Conservation (phyloP, 2,329 filamentous ascomycete genomes). For the Fulvia fulva region DNA sequence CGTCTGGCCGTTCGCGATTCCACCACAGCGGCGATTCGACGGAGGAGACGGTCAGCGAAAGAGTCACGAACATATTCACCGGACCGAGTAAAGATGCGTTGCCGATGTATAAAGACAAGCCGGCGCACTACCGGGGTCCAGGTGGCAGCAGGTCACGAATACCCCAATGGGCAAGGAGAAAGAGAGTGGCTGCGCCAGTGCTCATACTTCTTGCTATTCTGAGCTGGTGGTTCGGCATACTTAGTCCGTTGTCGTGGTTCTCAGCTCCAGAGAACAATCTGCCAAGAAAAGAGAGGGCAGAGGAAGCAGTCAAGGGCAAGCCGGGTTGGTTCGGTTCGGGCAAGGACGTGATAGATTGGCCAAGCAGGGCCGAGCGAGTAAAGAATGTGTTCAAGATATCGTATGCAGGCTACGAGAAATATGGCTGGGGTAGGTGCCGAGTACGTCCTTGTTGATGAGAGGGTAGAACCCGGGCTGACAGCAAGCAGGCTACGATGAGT, state of each 20-base stretch:
- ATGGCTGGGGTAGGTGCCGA: conserved; percentile 78
- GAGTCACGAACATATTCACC: conserved; percentile 63
- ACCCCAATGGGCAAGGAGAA: conserved; percentile 46
- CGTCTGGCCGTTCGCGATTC: conserved; percentile 20
- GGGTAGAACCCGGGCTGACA: conserved; percentile 6
- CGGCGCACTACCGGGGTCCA: conserved; percentile 66
- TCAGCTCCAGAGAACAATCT: conserved; percentile 16
- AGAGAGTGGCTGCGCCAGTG: conserved; percentile 55
- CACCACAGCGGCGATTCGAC: conserved; percentile 20
- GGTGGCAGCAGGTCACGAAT: conserved; percentile 45
- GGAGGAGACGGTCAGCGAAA: conserved; percentile 52
- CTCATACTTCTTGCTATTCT: conserved; percentile 56
- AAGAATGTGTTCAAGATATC: conserved; percentile 86
- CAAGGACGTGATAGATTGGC: conserved; percentile 61
- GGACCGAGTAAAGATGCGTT: conserved; percentile 54
- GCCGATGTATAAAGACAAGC: conserved; percentile 99
- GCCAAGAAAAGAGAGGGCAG: background rate
- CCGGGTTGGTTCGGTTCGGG: conserved; percentile 48
- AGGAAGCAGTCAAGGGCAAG: conserved; percentile 34
- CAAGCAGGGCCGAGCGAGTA: conserved; percentile 71
- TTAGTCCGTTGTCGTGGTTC: conserved; percentile 39
- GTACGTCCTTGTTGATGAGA: conserved; percentile 14
- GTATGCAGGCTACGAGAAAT: conserved; percentile 87
- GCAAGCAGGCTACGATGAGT: conserved; percentile 67
- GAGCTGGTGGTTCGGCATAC: conserved; percentile 64